Evolutionary conservation across 345 rosid genomes (phyloP).

Genomic region (Bruguiera gymnorhiza): DNA sequence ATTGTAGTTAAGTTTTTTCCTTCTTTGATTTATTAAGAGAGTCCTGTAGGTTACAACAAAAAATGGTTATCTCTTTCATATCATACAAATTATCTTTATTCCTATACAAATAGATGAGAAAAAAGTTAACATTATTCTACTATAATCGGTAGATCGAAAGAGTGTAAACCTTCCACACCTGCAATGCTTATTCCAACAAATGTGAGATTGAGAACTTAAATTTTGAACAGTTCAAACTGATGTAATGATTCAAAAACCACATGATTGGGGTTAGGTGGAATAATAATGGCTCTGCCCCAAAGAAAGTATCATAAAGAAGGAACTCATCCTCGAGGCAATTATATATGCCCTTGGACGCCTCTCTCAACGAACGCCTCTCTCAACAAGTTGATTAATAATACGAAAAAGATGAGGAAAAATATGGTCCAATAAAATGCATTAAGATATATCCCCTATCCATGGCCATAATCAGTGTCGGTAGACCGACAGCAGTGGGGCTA

Average conservation of each 20-base stretch:
- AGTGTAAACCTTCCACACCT: too few species aligned
- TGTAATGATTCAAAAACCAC: too few species aligned
- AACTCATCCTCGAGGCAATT: conserved; percentile 15
- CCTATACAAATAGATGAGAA: too few species aligned
- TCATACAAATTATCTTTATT: too few species aligned
- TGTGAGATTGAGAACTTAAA: too few species aligned
- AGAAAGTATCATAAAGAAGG: conserved; percentile 9
- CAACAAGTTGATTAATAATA: conserved; percentile 4
- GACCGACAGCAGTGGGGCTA: conserved; percentile 21
- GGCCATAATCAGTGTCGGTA: conserved; percentile 21
- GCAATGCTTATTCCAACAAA: too few species aligned
- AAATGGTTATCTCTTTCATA: too few species aligned
- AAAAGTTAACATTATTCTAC: too few species aligned
- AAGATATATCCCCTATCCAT: background rate
- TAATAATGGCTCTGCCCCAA: background rate
- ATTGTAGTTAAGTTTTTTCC: background rate
- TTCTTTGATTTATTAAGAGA: background rate
- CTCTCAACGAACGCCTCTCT: conserved; percentile 1
- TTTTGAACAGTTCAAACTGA: too few species aligned
- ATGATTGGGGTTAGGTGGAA: too few species aligned
- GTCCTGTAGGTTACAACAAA: background rate
- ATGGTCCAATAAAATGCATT: conserved; percentile 10
- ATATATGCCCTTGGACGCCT: background rate
- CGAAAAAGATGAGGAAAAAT: background rate
- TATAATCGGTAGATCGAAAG: too few species aligned